Conservation (phyloP, 257 asterid genomes). For the Solanum paucissectum region DNA sequence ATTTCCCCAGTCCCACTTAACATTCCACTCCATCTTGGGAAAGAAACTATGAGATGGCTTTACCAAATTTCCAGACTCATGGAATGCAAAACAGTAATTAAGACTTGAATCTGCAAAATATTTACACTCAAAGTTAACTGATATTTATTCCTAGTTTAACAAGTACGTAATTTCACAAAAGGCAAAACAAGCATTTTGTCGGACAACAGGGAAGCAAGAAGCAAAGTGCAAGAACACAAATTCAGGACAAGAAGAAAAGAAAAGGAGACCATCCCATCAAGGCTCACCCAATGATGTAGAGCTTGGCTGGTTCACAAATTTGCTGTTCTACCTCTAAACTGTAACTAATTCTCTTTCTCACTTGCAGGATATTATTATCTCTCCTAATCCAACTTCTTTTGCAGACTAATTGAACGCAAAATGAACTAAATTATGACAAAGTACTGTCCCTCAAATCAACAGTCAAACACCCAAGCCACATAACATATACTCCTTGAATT, state of each 20-base stretch:
- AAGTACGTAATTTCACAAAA: background rate
- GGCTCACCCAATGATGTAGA: background rate
- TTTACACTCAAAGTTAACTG: background rate
- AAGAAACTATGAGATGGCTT: conserved; percentile 16
- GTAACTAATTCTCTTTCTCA: background rate
- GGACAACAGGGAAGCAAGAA: background rate
- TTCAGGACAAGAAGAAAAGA: background rate
- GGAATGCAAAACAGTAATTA: conserved; percentile 17
- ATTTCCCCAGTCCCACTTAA: conserved; percentile 74
- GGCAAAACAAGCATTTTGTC: background rate
- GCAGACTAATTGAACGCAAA: background rate
- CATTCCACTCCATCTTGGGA: conserved; percentile 63
- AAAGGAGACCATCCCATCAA: background rate
- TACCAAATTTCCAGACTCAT: conserved; percentile 15
- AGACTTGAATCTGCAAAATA: conserved; percentile 16
- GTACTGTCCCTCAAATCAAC: background rate
- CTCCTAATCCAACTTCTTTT: background rate
- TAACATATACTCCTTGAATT: background rate
- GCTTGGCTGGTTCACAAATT: background rate
- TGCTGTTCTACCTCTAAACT: background rate
- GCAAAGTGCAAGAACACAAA: background rate
- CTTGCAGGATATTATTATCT: background rate
- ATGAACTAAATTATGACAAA: conserved; percentile 1
- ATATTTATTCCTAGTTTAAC: background rate
- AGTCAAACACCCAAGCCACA: background rate